These are phyloP conservation scores for Dujonia santamariae DNA, from an alignment of 1,139 yeast genomes.

Conservation along the genomic window DNA sequence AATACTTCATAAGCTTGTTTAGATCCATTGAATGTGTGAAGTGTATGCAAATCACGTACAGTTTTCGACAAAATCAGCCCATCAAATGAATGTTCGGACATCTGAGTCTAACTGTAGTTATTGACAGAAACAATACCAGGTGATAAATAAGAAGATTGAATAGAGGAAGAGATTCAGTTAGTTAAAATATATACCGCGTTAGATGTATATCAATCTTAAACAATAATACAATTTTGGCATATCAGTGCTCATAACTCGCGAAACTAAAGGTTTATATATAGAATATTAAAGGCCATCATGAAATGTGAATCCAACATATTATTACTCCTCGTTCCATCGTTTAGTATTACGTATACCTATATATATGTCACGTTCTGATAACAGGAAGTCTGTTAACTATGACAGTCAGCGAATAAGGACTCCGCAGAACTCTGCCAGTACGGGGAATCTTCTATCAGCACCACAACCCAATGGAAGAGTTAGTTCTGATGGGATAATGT, in stretches of 20 bases:
- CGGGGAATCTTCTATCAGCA: too few species aligned
- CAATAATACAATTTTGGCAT: too few species aligned
- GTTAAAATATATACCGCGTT: too few species aligned
- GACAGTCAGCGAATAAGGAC: conserved; percentile 26
- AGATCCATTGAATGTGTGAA: conserved; percentile 14
- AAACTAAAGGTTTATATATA: too few species aligned
- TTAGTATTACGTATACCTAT: too few species aligned
- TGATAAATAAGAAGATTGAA: too few species aligned
- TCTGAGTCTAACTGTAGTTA: too few species aligned
- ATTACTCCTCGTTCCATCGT: not conserved
- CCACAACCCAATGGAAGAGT: conserved; percentile 11
- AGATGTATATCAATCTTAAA: too few species aligned
- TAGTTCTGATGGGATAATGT: conserved; percentile 17
- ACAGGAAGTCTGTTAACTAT: conserved; percentile 29
- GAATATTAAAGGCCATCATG: too few species aligned
- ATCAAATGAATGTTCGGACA: conserved; percentile 1
- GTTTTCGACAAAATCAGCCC: conserved; percentile 18
- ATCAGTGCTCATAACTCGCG: too few species aligned
- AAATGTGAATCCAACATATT: not conserved
- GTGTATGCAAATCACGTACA: conserved; percentile 20
- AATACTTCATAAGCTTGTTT: conserved; percentile 16
- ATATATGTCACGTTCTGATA: conserved; percentile 7
- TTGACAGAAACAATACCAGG: too few species aligned
- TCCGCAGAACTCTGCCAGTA: conserved; percentile 10
- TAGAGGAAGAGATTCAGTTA: too few species aligned